phyloP scores from a whole-genome alignment of 257 asterid genomes.

The Henckelia pumila region DNA sequence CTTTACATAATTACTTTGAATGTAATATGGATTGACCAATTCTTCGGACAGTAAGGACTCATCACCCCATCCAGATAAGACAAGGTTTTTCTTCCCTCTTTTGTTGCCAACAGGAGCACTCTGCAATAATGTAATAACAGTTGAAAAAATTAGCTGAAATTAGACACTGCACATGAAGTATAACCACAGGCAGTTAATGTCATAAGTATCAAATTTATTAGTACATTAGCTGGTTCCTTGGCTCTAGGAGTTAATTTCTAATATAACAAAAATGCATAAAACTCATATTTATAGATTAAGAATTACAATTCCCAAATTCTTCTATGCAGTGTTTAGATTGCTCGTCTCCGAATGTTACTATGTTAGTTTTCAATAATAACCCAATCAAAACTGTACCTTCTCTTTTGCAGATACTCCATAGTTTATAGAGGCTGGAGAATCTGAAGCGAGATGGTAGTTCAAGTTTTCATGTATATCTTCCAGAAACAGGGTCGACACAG shows the following conservation, averaged over 20 bases:
- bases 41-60: slow-evolving; percentile 84
- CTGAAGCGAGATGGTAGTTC: slow-evolving; percentile 82
- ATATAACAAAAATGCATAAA: no score
- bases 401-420: slow-evolving; percentile 43
- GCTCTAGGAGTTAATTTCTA: background rate
- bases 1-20: slow-evolving; percentile 47
- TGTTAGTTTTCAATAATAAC: slow-evolving; percentile 1
- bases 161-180: slow-evolving; percentile 1
- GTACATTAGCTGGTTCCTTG: background rate
- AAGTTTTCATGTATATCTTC: slow-evolving; percentile 83
- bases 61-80: slow-evolving; percentile 96
- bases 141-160: slow-evolving; percentile 17
- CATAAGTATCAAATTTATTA: slow-evolving; percentile 4
- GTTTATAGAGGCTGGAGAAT: slow-evolving; percentile 76
- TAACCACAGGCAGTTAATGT: background rate
- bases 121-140: slow-evolving; percentile 41
- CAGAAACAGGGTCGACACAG: slow-evolving; percentile 78
- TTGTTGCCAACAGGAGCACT: slow-evolving; percentile 72
- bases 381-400: slow-evolving; percentile 51
- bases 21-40: slow-evolving; percentile 61
- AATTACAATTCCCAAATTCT: no score
- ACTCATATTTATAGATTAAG: background rate
- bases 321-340: background rate
- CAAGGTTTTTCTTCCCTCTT: slow-evolving; percentile 88
- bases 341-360: no score